Percentiles rank a stretch among this genome's conserved stretches.
Conservation (phyloP, 306 rosid genomes). For the Nissolia schottii region DNA sequence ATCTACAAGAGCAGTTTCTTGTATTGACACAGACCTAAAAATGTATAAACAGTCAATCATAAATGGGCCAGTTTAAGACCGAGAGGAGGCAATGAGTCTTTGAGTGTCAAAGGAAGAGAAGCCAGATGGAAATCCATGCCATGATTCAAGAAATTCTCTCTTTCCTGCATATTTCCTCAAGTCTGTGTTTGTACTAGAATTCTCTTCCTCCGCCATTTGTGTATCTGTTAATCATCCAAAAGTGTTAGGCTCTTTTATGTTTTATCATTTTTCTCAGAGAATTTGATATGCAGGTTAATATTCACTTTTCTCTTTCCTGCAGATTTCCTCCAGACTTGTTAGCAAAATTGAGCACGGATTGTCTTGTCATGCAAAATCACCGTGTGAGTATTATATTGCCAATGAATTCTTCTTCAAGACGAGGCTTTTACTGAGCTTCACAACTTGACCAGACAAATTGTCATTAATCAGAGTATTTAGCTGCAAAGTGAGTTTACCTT, state of each 20-base stretch:
- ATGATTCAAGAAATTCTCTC: background rate
- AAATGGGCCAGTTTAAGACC: background rate
- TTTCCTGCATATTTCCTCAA: constrained; percentile 5
- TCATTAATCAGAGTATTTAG: background rate
- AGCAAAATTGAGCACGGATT: constrained; percentile 66
- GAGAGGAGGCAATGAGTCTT: background rate
- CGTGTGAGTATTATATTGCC: constrained; percentile 42
- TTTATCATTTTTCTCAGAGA: background rate
- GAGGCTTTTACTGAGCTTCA: background rate
- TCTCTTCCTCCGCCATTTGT: background rate
- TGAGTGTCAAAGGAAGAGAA: background rate
- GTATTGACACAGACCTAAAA: background rate
- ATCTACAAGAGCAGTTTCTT: background rate
- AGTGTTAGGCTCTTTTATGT: background rate
- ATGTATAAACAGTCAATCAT: background rate
- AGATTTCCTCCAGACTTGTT: constrained; percentile 86
- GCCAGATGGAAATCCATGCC: background rate
- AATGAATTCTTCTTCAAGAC: background rate
- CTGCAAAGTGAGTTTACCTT: background rate
- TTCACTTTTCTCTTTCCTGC: constrained; percentile 19
- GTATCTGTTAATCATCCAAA: background rate
- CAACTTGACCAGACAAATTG: background rate
- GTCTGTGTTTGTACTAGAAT: background rate
- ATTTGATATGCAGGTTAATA: background rate
- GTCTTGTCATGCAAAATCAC: constrained; percentile 85